Conservation (phyloP, 2,329 filamentous ascomycete species). For the Cladosporium phlei region DNA sequence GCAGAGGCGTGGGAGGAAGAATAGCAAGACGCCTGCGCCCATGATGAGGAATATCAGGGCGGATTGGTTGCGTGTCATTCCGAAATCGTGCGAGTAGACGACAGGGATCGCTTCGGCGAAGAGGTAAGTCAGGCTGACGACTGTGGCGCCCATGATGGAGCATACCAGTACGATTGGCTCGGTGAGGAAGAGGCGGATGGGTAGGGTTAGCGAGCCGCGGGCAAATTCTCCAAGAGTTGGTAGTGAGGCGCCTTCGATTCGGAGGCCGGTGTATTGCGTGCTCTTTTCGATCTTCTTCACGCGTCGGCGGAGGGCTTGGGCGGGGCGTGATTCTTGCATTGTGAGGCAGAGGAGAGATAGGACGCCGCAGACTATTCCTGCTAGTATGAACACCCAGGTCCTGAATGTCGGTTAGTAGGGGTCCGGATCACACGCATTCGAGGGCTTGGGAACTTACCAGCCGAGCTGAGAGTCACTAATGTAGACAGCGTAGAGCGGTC, state of each 20-base stretch:
- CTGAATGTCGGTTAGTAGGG: slow-evolving; percentile 20
- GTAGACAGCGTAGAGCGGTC: slow-evolving; percentile 9
- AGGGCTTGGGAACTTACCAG: slow-evolving; percentile 18
- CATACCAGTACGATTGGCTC: slow-evolving; percentile 46
- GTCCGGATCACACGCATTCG: neutral
- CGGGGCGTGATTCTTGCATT: slow-evolving; percentile 44
- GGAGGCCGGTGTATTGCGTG: slow-evolving; percentile 25
- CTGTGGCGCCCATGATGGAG: slow-evolving; percentile 40
- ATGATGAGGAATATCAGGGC: slow-evolving; percentile 51
- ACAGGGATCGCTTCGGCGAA: slow-evolving; percentile 42
- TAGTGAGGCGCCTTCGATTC: slow-evolving; percentile 36
- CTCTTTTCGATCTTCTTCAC: slow-evolving; percentile 29
- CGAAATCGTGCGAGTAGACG: slow-evolving; percentile 34
- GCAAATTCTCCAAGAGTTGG: slow-evolving; percentile 36
- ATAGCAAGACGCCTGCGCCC: slow-evolving; percentile 52
- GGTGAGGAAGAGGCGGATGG: slow-evolving; percentile 40
- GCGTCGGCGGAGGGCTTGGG: slow-evolving; percentile 36
- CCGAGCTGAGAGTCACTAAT: slow-evolving; percentile 16
- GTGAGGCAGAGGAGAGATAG: slow-evolving; percentile 34
- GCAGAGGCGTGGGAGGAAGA: slow-evolving; percentile 40
- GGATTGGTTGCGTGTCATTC: slow-evolving; percentile 42
- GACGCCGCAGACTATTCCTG: slow-evolving; percentile 36
- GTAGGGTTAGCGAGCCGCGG: slow-evolving; percentile 37
- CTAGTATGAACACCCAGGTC: slow-evolving; percentile 44
- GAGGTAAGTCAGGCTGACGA: slow-evolving; percentile 46